Evolutionary conservation across 1,284 basidiomycete species (phyloP), one percentile per base, ranked within the genome.

Genomic region (Boletus sp.): DNA sequence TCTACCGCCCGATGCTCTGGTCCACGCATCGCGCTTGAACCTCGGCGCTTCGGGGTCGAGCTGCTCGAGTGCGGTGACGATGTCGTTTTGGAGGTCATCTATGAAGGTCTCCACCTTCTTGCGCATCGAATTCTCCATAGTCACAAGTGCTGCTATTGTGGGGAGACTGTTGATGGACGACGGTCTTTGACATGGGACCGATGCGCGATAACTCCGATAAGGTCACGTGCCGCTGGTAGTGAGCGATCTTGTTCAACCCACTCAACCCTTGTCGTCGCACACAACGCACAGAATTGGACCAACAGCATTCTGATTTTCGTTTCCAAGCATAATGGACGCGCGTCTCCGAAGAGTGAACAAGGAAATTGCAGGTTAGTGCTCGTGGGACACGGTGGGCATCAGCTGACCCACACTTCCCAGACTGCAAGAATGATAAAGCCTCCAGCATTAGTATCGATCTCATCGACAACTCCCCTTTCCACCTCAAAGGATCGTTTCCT

Each of bases 401-500:
- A n/a, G 26, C 48, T 40, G 30, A 46, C 51, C 33, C 25, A 38
- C 35, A 4, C 27, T 33, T 17, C 37, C 44, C 38, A 90, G 93
- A 95, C 68, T 95, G 92, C 78, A 91, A 93, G 74, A 93, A 87
- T 65, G 94, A 97, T 76, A 91, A 86, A 75, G 77, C 82, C 13
- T 92, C 90, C 26, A 83, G 82, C 51, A 91, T 97, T 64, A 75
- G 72, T 54, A 86, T 97, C 58, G 86, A 91, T 53, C 84, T 93
- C 67, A 75, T 97, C 60, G 91, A 93, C 64, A 82, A 88, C 56
- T 88, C 84, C 22, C 87, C 91, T 0, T 94, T 89, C 64, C 92
- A 95, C 64, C 78, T 96, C 30, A 84, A 86, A 59, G 94, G 94
- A 2, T 81, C 87, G 0, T 96, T 96, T 68, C 81, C 84, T n/a